These are phyloP conservation scores for Oryza meyeriana DNA, from an alignment of 176 grass and related monocot genomes.

Conservation along the genomic window DNA sequence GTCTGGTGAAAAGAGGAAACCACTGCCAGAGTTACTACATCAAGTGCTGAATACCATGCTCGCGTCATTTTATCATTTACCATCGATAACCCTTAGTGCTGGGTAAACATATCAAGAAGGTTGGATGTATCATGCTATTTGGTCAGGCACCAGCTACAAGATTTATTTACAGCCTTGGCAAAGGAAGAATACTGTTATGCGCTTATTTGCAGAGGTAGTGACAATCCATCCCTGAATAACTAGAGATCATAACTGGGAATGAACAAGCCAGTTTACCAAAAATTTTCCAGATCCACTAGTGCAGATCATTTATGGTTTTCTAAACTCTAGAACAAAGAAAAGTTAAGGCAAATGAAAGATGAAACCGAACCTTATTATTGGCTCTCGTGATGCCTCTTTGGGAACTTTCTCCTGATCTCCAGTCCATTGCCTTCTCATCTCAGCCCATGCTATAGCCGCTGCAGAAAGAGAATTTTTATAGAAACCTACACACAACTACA, in stretches of 20 bases:
- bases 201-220: not conserved
- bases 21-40: not conserved
- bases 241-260: not conserved
- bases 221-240: not conserved
- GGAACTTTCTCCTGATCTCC: constrained; percentile 54
- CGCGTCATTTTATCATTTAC: not conserved
- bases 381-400: constrained; percentile 51
- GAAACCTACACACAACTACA: not conserved
- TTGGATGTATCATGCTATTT: not conserved
- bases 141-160: not conserved
- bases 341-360: constrained; percentile 20
- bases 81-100: not conserved
- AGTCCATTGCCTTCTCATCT: constrained; percentile 77
- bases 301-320: not conserved
- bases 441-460: constrained; percentile 85
- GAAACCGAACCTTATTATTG: constrained; percentile 67
- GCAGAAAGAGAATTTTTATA: constrained; percentile 1
- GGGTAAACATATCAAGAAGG: not conserved
- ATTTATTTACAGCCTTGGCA: not conserved
- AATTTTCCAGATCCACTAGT: not conserved
- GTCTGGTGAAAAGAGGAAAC: not conserved
- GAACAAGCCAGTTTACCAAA: not conserved
- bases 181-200: not conserved
- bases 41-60: not conserved
- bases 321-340: not conserved